phyloP scores from a whole-genome alignment of 2,329 filamentous ascomycete genomes.

The Aspergillus phoenicis region DNA sequence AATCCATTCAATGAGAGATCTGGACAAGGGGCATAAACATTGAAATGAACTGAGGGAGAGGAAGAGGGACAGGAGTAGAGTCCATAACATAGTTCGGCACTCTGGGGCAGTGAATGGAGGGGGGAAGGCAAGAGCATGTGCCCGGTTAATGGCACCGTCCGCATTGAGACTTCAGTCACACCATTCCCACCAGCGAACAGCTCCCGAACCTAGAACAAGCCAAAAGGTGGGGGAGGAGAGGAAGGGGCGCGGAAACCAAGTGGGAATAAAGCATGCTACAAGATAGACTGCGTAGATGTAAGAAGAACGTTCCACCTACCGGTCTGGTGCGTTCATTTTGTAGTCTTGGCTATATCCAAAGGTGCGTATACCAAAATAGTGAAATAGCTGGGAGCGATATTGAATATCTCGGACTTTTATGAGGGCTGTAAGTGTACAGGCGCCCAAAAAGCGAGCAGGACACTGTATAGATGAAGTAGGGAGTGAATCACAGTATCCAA shows the following conservation, averaged over 20 bases:
- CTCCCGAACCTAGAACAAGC: background rate
- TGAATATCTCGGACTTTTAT: background rate
- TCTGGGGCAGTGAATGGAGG: background rate
- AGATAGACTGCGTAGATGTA: background rate
- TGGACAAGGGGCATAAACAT: background rate
- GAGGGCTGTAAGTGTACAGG: background rate
- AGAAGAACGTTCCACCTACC: slow-evolving; percentile 39
- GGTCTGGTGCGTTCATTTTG: slow-evolving; percentile 53
- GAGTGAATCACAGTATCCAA: background rate
- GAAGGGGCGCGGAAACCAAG: background rate
- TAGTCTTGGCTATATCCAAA: slow-evolving; percentile 3
- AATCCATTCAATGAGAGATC: background rate
- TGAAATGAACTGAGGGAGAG: too few relatives aligned
- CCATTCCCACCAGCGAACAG: background rate
- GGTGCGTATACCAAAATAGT: background rate
- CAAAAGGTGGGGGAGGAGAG: background rate
- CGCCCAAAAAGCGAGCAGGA: background rate
- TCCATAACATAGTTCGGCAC: background rate
- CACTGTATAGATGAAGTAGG: background rate
- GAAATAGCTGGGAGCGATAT: slow-evolving; percentile 5
- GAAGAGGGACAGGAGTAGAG: too few relatives aligned
- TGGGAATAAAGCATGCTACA: background rate
- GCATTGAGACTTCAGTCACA: too few relatives aligned
- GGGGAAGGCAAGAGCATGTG: background rate
- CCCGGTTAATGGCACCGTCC: background rate